Base-by-base conservation (phyloP, 2,329 filamentous ascomycete genomes). In the Albifimbria verrucaria region DNA sequence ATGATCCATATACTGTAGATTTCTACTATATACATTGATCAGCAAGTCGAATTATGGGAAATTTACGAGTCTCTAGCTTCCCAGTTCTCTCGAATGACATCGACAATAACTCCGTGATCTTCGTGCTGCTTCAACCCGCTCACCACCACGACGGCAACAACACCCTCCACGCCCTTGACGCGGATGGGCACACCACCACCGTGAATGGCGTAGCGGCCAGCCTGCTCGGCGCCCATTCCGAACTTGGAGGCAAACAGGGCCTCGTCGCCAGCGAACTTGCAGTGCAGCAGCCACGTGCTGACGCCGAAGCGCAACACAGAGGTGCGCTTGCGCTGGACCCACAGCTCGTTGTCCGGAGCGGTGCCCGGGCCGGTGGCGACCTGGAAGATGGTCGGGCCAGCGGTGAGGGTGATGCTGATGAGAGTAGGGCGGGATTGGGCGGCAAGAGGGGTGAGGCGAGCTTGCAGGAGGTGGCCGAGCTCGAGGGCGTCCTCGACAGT, bases 111-210 rank as follows among this genome's bases (percentile, higher is more conserved):
- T 9, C 83, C 83, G 69, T 94, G 90, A 68, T 92, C 89, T 72
- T 92, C 81, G 61, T 89, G 78, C 69, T 92, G 87, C 73, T 85
- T 87, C 67, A 93, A 68, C 4, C 89, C 90, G 63, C 85, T 88
- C 1, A 93, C 87, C 18, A 92, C 83, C 22, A 92, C 83, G 1
- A 90, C 85, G 1, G 82, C 89, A 9, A 92, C 85, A 3, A 91
- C 72, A 1, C 89, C 89, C 71, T 92, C 89, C 1, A 92, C 87
- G 0, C 87, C 87, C 50, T 74, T 73, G 7, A 93, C 89, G 7
- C 83, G 77, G 26, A 93, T 80, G 0, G 90, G 90, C 57, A 90
- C 83, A 0, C 79, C 90, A 21, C 90, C 90, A 0, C 90, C 90
- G 68, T 92, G 88, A 56, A 92, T 88, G 1, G 89, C 89, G 73